A percentile compares a stretch with the other conserved stretches of the same genome.
phyloP scores from a whole-genome alignment of 352 stramenopile genomes.

The Globisporangium nunn region DNA sequence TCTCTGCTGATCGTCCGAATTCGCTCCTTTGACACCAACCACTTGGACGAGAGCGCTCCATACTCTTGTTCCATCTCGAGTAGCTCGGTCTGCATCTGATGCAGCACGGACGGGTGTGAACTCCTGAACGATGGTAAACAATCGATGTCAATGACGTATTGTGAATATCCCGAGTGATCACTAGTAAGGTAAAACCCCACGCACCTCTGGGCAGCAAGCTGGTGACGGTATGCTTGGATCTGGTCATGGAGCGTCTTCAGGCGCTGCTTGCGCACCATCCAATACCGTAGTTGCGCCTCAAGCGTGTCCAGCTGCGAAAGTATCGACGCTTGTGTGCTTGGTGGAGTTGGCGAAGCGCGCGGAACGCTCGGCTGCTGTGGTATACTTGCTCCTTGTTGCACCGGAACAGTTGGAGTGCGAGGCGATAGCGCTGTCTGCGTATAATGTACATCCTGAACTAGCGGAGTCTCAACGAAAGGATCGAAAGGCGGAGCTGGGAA shows the following conservation, averaged over 20 bases:
- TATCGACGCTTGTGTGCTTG: background rate
- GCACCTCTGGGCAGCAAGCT: slow-evolving; percentile 4
- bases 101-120: background rate
- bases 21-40: slow-evolving; percentile 9
- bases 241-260: slow-evolving; percentile 3
- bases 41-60: slow-evolving; percentile 1
- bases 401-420: background rate
- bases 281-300: slow-evolving; percentile 7
- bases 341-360: background rate
- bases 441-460: background rate
- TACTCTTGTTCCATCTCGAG: slow-evolving; percentile 10
- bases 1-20: slow-evolving; percentile 6
- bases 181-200: too few relatives aligned
- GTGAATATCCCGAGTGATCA: background rate
- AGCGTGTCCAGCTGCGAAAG: slow-evolving; percentile 9
- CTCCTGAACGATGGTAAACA: background rate
- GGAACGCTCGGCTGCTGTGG: background rate
- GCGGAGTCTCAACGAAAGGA: background rate
- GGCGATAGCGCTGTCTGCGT: too few relatives aligned
- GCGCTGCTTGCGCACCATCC: slow-evolving; percentile 7
- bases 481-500: slow-evolving; percentile 9
- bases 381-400: background rate
- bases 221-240: slow-evolving; percentile 1
- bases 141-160: background rate
- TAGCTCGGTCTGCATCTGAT: slow-evolving; percentile 7